Base-by-base conservation (phyloP, 1,139 yeast species). In the Pneumocystis murina region DNA sequence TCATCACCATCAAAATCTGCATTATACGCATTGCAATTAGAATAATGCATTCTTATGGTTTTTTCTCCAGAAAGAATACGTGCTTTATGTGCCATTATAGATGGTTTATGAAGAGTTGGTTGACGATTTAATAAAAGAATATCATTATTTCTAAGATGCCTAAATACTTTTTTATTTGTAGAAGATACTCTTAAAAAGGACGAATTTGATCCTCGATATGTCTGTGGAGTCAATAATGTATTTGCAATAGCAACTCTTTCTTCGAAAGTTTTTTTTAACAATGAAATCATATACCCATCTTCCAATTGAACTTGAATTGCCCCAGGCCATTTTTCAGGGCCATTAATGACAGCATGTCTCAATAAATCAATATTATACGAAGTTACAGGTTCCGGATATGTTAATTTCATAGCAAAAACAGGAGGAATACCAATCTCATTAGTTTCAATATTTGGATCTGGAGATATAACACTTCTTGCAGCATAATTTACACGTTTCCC, bases 1-100 rank as follows among this genome's bases (percentile, higher is more conserved):
- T 94, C 99, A 77, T 94, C 99, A 79, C 99, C 99, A 78, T 94
- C 99, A 72, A 94, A 94, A 82, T 94, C 99, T 59, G 98, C 98
- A 75, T 92, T 94, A 77, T 90, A 90, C 63, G 98, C 97, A 78
- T 97, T 97, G 61, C 98, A 94, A 75, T 94, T 94, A 70, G 99
- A 98, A 75, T 94, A 94, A 76, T 94, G 99, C 75, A 94, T 80
- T 74, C 99, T 84, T 70, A 94, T 80, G 3, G 98, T 94, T 79
- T 94, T 94, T 74, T 94, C 98, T 67, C 96, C 95, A 2, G 97
- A 98, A 71, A 94, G 80, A 55, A 94, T 97, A 71, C 97, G 83
- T 60, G 92, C 98, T 73, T 86, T 88, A 77, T 94, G 99, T 70
- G 98, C 98, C 99, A 94, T 94, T 96, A 94, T 94, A 38, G 98